Evolutionary conservation across 164 flowering plant species (phyloP).

Genomic region (Aristolochia contorta): DNA sequence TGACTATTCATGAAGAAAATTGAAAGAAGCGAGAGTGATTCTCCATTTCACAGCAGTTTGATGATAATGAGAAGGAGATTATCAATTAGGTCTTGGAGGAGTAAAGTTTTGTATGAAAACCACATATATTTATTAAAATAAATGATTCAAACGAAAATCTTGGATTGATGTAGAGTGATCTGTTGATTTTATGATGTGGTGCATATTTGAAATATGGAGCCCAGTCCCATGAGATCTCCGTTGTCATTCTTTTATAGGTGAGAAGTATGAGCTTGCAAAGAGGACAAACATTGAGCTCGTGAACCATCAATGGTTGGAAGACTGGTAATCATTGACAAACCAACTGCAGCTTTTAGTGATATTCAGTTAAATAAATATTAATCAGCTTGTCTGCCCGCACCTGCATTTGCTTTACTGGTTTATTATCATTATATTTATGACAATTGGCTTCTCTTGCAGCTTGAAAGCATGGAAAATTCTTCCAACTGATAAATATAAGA

Average conservation of each 20-base stretch:
- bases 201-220: too few relatives aligned
- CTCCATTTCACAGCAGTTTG: too few relatives aligned
- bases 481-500: constrained; percentile 60
- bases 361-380: not conserved
- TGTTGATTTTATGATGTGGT: too few relatives aligned
- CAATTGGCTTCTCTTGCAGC: constrained; percentile 34
- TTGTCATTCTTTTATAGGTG: constrained; percentile 38
- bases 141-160: too few relatives aligned
- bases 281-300: constrained; percentile 66
- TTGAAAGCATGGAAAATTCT: constrained; percentile 77
- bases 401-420: not conserved
- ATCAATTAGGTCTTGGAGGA: too few relatives aligned
- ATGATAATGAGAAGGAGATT: too few relatives aligned
- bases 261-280: constrained; percentile 89
- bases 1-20: too few relatives aligned
- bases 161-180: too few relatives aligned
- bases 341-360: not conserved
- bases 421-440: not conserved
- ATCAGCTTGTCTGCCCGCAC: not conserved
- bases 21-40: too few relatives aligned
- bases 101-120: too few relatives aligned
- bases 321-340: constrained; percentile 42
- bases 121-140: too few relatives aligned
- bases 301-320: constrained; percentile 93
- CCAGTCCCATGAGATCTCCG: too few relatives aligned